These are phyloP conservation scores for Stenogyne calaminthoides DNA, from an alignment of 305 asterid species.

Conservation along the genomic window DNA sequence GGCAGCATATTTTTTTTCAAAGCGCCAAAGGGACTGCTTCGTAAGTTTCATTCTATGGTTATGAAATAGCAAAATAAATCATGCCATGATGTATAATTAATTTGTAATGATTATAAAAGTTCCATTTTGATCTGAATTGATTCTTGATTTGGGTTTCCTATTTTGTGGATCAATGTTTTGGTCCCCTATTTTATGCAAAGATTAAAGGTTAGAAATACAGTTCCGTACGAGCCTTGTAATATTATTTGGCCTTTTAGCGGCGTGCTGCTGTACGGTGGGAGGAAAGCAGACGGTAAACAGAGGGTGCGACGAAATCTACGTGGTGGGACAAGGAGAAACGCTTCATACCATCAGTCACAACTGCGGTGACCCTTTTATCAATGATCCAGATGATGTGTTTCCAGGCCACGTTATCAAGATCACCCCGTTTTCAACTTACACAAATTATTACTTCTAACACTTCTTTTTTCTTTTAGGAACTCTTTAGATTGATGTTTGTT, in stretches of 20 bases:
- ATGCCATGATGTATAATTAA: not conserved
- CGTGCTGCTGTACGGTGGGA: not conserved
- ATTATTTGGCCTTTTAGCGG: not conserved
- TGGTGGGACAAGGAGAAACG: constrained; percentile 78
- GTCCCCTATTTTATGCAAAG: no score
- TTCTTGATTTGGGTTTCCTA: no score
- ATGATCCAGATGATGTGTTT: constrained; percentile 76
- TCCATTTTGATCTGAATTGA: not conserved
- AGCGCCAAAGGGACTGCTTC: not conserved
- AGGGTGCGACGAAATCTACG: constrained; percentile 52
- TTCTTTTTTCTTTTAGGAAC: no score
- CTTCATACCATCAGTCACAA: constrained; percentile 72
- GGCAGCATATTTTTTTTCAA: no score
- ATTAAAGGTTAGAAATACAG: not conserved
- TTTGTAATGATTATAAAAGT: not conserved
- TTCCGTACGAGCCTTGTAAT: not conserved
- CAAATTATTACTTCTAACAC: no score
- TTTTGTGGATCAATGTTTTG: no score
- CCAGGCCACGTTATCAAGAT: constrained; percentile 74
- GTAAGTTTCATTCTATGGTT: not conserved
- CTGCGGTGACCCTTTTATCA: constrained; percentile 76
- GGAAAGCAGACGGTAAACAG: not conserved
- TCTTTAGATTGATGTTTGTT: not conserved
- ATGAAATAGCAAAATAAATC: not conserved
- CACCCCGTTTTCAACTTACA: not conserved